phyloP scores from a whole-genome alignment of 345 rosid genomes.

The Viola odorata region DNA sequence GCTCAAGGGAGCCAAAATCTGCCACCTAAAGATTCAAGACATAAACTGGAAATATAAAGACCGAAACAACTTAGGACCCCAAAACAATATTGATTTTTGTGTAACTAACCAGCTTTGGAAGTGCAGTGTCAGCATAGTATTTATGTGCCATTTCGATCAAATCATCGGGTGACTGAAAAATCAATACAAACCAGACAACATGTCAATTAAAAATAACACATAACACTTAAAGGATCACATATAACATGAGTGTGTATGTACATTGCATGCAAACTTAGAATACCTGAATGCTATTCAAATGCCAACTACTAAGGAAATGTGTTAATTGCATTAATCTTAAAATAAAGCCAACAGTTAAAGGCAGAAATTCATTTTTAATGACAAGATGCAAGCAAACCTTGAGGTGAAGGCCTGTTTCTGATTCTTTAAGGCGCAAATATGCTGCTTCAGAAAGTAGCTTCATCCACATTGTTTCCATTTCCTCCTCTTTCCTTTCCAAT shows the following conservation, averaged over 20 bases:
- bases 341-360: conserved; percentile 9
- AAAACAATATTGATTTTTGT: conserved; percentile 6
- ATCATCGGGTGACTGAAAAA: conserved; percentile 26
- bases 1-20: conserved; percentile 23
- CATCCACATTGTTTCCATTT: conserved; percentile 55
- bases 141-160: conserved; percentile 30
- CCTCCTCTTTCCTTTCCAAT: conserved; percentile 50
- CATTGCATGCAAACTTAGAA: neutral
- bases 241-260: neutral
- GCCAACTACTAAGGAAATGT: conserved; percentile 8
- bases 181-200: neutral
- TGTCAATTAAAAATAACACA: conserved; percentile 1
- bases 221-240: neutral
- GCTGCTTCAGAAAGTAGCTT: conserved; percentile 24
- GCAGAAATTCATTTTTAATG: neutral
- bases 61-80: neutral
- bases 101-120: conserved; percentile 39
- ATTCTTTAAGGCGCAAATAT: conserved; percentile 31
- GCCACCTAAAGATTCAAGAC: conserved; percentile 19
- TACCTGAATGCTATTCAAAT: conserved; percentile 6
- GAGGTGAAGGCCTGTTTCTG: conserved; percentile 35
- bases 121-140: conserved; percentile 25
- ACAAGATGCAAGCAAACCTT: conserved; percentile 25
- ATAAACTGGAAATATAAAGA: conserved; percentile 15
- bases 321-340: neutral